Evolutionary conservation across 805 yeast species (phyloP).

Genomic region (Tetrapisispora namnaoensis): DNA sequence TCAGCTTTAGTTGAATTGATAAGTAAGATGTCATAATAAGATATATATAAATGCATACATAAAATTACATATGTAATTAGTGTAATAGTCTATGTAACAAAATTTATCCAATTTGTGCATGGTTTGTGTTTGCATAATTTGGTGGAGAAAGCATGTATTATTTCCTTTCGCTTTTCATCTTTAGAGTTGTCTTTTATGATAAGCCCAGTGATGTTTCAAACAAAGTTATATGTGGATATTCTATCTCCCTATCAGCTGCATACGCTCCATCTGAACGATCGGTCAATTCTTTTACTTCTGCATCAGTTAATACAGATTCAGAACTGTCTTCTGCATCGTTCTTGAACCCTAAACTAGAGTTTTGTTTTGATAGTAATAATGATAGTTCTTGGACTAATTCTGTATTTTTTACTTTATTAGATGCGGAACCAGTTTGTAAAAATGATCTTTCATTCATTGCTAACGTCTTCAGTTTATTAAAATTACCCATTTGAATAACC

Average conservation of each 20-base stretch:
- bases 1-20: no score
- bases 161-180: no score
- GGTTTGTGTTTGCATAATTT: no score
- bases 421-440: conserved; percentile 13
- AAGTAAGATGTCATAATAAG: no score
- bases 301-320: conserved; percentile 25
- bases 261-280: conserved; percentile 42
- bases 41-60: no score
- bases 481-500: conserved; percentile 59
- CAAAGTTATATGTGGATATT: conserved; percentile 30
- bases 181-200: conserved; percentile 3
- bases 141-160: no score
- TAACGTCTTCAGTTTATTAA: conserved; percentile 35
- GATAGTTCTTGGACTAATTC: conserved; percentile 34
- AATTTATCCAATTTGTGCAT: no score
- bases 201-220: conserved; percentile 32
- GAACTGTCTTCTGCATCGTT: conserved; percentile 17
- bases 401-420: conserved; percentile 20
- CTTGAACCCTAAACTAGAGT: conserved; percentile 30
- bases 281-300: conserved; percentile 40
- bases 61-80: no score
- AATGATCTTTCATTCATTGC: conserved; percentile 27
- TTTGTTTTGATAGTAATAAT: conserved; percentile 33
- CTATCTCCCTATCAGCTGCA: conserved; percentile 16
- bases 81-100: no score